These are phyloP conservation scores for Hanseniaspora meyeri DNA, from an alignment of 805 yeast species.

Conservation along the genomic window DNA sequence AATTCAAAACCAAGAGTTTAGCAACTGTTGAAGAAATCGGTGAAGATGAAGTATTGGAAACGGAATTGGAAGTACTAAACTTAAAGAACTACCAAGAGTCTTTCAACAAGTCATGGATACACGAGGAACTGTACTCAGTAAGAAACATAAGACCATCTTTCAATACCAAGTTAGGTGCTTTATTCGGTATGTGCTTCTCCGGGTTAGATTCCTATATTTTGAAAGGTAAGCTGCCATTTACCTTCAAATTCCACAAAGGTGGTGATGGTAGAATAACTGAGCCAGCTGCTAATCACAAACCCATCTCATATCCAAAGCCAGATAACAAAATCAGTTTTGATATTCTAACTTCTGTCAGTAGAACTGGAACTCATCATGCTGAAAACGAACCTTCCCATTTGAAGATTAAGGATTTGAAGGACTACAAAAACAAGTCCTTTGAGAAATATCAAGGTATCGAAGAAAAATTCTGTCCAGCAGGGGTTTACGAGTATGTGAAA, in stretches of 20 bases:
- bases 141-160: constrained; percentile 92
- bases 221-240: constrained; percentile 78
- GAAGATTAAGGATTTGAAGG: constrained; percentile 50
- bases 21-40: constrained; percentile 30
- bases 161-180: constrained; percentile 56
- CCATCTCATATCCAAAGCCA: constrained; percentile 87
- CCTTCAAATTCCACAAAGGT: constrained; percentile 53
- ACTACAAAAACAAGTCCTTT: constrained; percentile 58
- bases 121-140: constrained; percentile 68
- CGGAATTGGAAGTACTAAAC: constrained; percentile 31
- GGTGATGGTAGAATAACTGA: constrained; percentile 59
- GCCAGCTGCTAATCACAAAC: constrained; percentile 50
- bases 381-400: constrained; percentile 89
- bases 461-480: constrained; percentile 92
- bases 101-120: constrained; percentile 70
- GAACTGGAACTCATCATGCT: constrained; percentile 93
- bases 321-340: constrained; percentile 90
- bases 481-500: constrained; percentile 82
- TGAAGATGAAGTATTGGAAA: constrained; percentile 12
- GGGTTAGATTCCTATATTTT: constrained; percentile 73
- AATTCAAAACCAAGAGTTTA: constrained; percentile 33
- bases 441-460: constrained; percentile 80
- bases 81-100: constrained; percentile 50
- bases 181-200: constrained; percentile 74
- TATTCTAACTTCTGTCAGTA: constrained; percentile 80